Base-by-base conservation (phyloP, 176 grass and related monocot genomes). In the Avena insularis region DNA sequence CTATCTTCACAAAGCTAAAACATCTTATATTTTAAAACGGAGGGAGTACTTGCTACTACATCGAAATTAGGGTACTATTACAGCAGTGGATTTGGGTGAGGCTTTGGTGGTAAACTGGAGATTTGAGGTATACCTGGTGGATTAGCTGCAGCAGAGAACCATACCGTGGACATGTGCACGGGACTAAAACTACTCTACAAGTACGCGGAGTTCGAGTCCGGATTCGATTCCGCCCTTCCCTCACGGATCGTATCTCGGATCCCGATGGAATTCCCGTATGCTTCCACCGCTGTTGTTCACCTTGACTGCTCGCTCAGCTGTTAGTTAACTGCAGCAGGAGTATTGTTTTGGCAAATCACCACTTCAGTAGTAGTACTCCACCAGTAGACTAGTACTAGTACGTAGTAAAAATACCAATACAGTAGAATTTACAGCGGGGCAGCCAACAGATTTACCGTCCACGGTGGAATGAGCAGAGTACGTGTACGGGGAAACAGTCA, bases 231-330 rank as follows among this genome's bases (percentile, higher is more conserved):
- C 20, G 6, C 36, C 12, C 4, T 59, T 2, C 6, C 16, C 23
- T 84, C 53, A 16, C 53, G 53, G 53, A 55, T 55, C 53, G 14
- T 55, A 55, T 55, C 40, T 75, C 23, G 82, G 69, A 75, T 75
- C 69, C 69, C 55, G 2, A 12, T 48, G 38, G 58, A 63, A 29
- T 80, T 47, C 38, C 3, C 10, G 13, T 16, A 6, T 12, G 50
- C 4, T 43, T 73, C 20, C 70, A 73, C 3, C 25, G 16, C n/a
- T n/a, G 40, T 23, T 51, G 51, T 27, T 58, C 8, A n/a, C 35
- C 16, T n/a, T 58, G 75, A n/a, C 74, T 23, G 47, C 1, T 46
- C 70, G 19, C 47, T 76, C 5, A 11, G 12, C 3, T 74, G 43
- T 3, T 17, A 19, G 38, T 19, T 21, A 21, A 48, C 10, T 75